These are phyloP conservation scores for Anaeramoeba flamelloides DNA, from an alignment of 78 protist species.

Conservation along the genomic window DNA sequence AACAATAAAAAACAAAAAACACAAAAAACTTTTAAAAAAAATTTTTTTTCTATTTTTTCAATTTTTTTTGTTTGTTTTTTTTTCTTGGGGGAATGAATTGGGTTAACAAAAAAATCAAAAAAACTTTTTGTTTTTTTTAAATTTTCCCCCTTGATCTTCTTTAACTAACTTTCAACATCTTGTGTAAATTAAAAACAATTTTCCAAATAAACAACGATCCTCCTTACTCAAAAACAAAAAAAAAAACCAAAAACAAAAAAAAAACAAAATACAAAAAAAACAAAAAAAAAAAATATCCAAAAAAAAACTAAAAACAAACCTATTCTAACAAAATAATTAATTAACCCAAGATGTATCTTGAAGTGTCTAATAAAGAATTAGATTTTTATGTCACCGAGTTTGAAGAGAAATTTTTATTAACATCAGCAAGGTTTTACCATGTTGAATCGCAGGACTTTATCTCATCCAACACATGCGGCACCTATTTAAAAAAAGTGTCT, in stretches of 20 bases:
- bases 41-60: neutral
- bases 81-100: neutral
- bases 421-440: slow-evolving; percentile 42
- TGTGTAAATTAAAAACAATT: too few relatives aligned
- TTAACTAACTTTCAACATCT: too few relatives aligned
- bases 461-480: slow-evolving; percentile 39
- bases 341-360: neutral
- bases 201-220: too few relatives aligned
- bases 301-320: too few relatives aligned
- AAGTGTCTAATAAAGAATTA: neutral
- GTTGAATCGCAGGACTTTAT: slow-evolving; percentile 34
- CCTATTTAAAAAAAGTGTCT: slow-evolving; percentile 32
- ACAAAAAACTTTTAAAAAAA: neutral
- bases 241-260: too few relatives aligned
- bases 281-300: too few relatives aligned
- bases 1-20: neutral
- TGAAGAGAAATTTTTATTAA: slow-evolving; percentile 44
- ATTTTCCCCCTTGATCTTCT: too few relatives aligned
- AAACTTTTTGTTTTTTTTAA: too few relatives aligned
- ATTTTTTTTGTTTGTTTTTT: neutral
- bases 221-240: too few relatives aligned
- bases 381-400: slow-evolving; percentile 52
- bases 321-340: too few relatives aligned
- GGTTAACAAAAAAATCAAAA: neutral
- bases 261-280: too few relatives aligned